A percentile compares a stretch with the other conserved stretches of the same genome.
phyloP scores from a whole-genome alignment of 495 filamentous ascomycete genomes.

The Penicillium paxilli region DNA sequence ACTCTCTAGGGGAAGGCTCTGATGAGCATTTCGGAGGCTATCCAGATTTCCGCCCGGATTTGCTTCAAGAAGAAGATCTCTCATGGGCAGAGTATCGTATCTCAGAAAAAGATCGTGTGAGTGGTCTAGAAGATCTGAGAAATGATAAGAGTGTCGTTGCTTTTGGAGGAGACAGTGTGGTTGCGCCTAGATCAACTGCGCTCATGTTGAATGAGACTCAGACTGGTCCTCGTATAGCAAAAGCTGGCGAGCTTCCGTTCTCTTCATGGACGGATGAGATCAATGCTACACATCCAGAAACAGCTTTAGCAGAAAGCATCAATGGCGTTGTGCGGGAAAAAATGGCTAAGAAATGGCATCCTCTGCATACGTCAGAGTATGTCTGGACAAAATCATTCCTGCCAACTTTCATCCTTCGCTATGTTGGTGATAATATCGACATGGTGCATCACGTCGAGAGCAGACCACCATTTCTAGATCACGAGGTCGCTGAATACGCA shows the following conservation, averaged over 20 bases:
- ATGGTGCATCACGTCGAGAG: slow-evolving; percentile 52
- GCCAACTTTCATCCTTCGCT: slow-evolving; percentile 43
- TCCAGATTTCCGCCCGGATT: slow-evolving; percentile 32
- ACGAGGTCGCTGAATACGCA: slow-evolving; percentile 49
- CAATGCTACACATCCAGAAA: background rate
- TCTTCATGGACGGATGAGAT: slow-evolving; percentile 4
- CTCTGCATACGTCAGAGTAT: slow-evolving; percentile 48
- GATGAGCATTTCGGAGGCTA: slow-evolving; percentile 58
- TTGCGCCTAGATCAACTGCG: background rate
- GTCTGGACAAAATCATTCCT: slow-evolving; percentile 41
- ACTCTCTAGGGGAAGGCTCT: slow-evolving; percentile 54
- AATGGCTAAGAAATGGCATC: slow-evolving; percentile 47
- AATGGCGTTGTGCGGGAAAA: slow-evolving; percentile 15
- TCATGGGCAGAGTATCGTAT: slow-evolving; percentile 26
- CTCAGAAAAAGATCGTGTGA: slow-evolving; percentile 6
- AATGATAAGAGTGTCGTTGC: too few relatives aligned
- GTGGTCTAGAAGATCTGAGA: background rate
- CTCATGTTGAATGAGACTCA: background rate
- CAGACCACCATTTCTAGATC: slow-evolving; percentile 53
- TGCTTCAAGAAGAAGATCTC: slow-evolving; percentile 44
- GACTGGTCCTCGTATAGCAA: too few relatives aligned
- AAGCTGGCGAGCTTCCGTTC: slow-evolving; percentile 9
- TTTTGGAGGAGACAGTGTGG: too few relatives aligned
- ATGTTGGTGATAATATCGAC: slow-evolving; percentile 51
- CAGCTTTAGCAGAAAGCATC: slow-evolving; percentile 15